Evolutionary conservation across 176 grass and related monocot species (phyloP).

Genomic region (Hsuehochloa calcarea): DNA sequence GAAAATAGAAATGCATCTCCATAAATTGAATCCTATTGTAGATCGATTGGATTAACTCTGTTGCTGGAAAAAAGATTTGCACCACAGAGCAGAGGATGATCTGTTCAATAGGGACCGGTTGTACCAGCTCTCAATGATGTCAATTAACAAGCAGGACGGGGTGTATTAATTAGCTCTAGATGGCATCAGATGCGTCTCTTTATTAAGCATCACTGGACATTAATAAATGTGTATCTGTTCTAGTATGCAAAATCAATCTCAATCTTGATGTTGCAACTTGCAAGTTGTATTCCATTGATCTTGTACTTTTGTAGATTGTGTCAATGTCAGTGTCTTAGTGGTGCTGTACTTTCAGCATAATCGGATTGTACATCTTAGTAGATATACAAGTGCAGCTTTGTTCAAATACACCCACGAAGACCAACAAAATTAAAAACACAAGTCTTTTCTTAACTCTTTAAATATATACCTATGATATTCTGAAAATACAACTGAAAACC

Average conservation of each 20-base stretch:
- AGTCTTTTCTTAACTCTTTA: neutral
- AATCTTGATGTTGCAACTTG: neutral
- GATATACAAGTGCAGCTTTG: neutral
- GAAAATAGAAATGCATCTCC: neutral
- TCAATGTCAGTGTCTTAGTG: too few species aligned
- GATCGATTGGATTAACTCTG: neutral
- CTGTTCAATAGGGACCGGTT: neutral
- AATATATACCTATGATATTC: too few species aligned
- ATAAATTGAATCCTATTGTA: neutral
- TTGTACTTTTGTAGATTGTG: neutral
- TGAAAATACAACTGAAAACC: too few species aligned
- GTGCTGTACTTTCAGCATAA: neutral
- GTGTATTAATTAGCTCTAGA: neutral
- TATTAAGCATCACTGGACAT: neutral
- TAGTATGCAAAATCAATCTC: slow-evolving; percentile 5
- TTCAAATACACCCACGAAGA: neutral
- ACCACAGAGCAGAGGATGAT: neutral
- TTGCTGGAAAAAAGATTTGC: neutral
- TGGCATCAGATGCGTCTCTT: slow-evolving; percentile 1
- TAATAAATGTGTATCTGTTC: slow-evolving; percentile 11
- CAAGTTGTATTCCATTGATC: neutral
- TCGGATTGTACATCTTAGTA: neutral
- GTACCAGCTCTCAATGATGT: neutral
- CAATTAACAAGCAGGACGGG: slow-evolving; percentile 23
- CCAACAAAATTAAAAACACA: neutral